These are phyloP conservation scores for Solanum chacoense DNA, from an alignment of 305 asterid species.

Conservation along the genomic window DNA sequence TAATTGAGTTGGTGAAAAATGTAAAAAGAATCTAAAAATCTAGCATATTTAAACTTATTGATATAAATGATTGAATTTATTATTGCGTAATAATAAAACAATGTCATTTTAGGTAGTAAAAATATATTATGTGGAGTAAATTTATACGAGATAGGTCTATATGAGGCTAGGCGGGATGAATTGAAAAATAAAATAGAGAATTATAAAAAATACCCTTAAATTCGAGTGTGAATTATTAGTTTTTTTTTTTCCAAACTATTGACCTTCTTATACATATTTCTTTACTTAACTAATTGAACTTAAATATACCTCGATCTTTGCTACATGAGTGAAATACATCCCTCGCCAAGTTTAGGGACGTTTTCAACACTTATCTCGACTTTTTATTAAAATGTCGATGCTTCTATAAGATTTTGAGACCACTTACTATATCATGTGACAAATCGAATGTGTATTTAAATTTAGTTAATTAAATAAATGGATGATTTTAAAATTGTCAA, in stretches of 20 bases:
- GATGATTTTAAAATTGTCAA: fast-evolving
- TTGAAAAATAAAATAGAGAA: too few relatives aligned
- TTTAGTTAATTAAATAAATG: too few relatives aligned
- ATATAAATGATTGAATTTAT: neutral
- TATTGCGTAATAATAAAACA: too few relatives aligned
- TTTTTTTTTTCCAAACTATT: too few relatives aligned
- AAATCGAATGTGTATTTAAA: fast-evolving
- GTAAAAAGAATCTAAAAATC: neutral
- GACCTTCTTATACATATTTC: fast-evolving
- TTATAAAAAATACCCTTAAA: fast-evolving
- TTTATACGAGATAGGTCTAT: too few relatives aligned
- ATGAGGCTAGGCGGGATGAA: neutral
- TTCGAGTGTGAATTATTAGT: too few relatives aligned
- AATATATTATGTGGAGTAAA: neutral
- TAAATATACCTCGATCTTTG: too few relatives aligned
- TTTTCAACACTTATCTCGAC: fast-evolving
- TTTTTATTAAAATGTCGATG: fast-evolving
- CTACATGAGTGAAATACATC: fast-evolving
- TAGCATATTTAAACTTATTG: too few relatives aligned
- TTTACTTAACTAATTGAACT: too few relatives aligned
- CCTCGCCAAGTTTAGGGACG: fast-evolving
- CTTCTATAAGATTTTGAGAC: fast-evolving
- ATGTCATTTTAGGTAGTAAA: neutral
- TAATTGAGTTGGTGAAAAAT: neutral
- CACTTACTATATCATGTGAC: too few relatives aligned